Conservation (phyloP, 2,329 filamentous ascomycete genomes). For the Hypoxylon sp. region DNA sequence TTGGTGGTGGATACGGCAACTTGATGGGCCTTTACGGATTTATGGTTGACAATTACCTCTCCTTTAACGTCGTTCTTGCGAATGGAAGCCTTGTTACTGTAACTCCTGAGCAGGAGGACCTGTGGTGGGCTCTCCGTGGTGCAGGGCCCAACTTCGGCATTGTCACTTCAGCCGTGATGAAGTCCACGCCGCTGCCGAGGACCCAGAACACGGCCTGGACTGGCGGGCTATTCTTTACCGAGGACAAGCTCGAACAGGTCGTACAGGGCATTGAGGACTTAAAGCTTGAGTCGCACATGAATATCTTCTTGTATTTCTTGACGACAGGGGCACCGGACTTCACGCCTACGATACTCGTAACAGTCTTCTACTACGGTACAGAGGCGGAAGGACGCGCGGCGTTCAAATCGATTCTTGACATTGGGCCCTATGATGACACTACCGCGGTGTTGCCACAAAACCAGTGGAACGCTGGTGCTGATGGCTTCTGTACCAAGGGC, state of each 20-base stretch:
- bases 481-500: conserved; percentile 56
- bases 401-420: conserved; percentile 56
- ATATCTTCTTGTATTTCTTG: conserved; percentile 56
- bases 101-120: conserved; percentile 54
- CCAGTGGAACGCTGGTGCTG: conserved; percentile 58
- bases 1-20: conserved; percentile 46
- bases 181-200: conserved; percentile 56
- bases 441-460: conserved; percentile 55
- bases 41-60: conserved; percentile 55
- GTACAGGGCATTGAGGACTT: conserved; percentile 57
- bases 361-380: conserved; percentile 55
- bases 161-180: conserved; percentile 62
- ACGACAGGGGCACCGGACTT: conserved; percentile 24
- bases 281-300: conserved; percentile 54
- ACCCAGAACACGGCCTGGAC: conserved; percentile 48
- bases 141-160: conserved; percentile 68
- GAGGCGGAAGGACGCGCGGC: conserved; percentile 51
- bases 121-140: conserved; percentile 66
- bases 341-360: conserved; percentile 50
- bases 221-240: conserved; percentile 46
- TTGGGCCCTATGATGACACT: conserved; percentile 52
- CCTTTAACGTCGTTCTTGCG: conserved; percentile 51
- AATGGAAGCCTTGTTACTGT: conserved; percentile 48
- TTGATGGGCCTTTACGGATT: conserved; percentile 43
- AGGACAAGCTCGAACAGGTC: conserved; percentile 52